Base-by-base conservation (phyloP, 371 early-diverging fungal species). In the Encephalitozoon romaleae region DNA sequence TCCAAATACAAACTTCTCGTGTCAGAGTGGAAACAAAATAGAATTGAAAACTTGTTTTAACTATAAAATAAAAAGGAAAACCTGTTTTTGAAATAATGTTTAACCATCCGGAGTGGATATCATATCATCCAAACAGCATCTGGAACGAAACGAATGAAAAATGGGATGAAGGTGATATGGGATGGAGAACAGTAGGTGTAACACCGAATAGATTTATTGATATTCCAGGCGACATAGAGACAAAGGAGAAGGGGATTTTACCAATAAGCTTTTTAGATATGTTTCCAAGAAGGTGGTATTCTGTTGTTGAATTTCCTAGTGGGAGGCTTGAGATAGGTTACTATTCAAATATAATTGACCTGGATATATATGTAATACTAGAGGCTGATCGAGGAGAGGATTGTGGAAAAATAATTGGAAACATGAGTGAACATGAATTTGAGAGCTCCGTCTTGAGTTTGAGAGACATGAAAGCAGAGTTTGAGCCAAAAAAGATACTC, bases 361-460 rank as follows among this genome's bases (percentile, higher is more conserved):
- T 59, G 53, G 72, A 74, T 34, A 34, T 45, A 15, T 83, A 79
- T 78, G 83, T 86, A 1, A 83, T 86, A 12, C 38, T 86, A 39
- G 86, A 86, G 70, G 86, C 86, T 6, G 86, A 86, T 52, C 64
- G 86, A 47, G 86, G 86, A 66, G 84, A 83, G 69, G 86, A 86
- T 67, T 83, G 82, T 32, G 86, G 83, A 9, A 64, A 68, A 41
- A 72, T 81, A 41, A 26, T 65, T 9, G 45, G 59, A 51, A 41
- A 26, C 30, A 41, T 55, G 18, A 25, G 52, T 23, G 70, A 78
- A 64, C 8, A 12, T 9, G 34, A 54, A 21, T 72, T 49, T 38
- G 54, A 74, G 45, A 47, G 64, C 1, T 45, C 73, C 8, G 47
- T 79, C 26, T 32, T 71, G 30, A 77, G 21, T 30, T 72, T 83